Evolutionary conservation across 805 yeast genomes (phyloP), one percentile per base, ranked within the genome.

Genomic region (Saturnispora halmiae): DNA sequence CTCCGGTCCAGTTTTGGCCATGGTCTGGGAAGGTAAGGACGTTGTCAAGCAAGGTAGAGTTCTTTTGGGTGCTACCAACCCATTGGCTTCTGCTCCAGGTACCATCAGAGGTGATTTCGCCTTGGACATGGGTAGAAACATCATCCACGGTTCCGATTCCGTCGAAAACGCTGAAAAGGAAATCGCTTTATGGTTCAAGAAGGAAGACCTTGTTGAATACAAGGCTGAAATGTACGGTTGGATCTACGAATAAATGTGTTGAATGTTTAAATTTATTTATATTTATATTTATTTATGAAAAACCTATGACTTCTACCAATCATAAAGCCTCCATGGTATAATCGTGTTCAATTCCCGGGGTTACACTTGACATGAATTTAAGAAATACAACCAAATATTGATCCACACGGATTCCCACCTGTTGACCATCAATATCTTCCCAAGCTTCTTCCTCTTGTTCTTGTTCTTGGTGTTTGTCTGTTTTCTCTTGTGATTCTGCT

Each of bases 1-100:
- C 65, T 86, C 96, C 54, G 99, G 99, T 59, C 99, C 99, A 65
- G 82, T 92, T 57, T 79, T 90, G 60, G 98, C 98, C 59, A 92
- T 96, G 66, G 96, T 88, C 59, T 92, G 99, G 99, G 97, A 92
- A 73, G 99, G 99, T 71, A 92, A 88, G 76, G 96, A 92, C 63
- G 98, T 79, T 66, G 98, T 92, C 69, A 88, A 90, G 75, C 95
- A 85, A 69, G 98, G 98, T 67, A 83, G 99, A 74, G 80, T 75
- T 60, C 80, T 92, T 66, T 79, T 92, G 61, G 99, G 99, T 72
- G 97, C 98, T 58, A 92, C 98, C 69, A 90, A 92, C 84, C 98
- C 99, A 65, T 75, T 82, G 65, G 79, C 77, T 58, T 84, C 96
- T 58, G 90, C 94, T 54, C 97, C 97, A 69, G 99, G 99, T 69